Evolutionary conservation across 306 rosid genomes (phyloP), one percentile per base, ranked within the genome.

Genomic region (Carpinus viminea): DNA sequence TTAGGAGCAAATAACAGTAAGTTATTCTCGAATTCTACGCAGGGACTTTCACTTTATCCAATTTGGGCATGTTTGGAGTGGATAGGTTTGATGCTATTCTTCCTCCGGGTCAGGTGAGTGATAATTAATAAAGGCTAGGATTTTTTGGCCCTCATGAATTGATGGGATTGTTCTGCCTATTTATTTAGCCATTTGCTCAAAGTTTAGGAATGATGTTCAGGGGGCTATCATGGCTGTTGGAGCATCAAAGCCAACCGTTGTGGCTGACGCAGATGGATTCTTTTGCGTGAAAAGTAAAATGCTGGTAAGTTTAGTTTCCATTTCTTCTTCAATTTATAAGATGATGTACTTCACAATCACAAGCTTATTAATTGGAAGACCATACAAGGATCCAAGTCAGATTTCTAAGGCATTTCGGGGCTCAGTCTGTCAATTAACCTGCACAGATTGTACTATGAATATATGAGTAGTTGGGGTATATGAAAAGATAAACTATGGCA

Each of bases 201-300:
- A 62, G 34, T 84, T 68, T 45, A 17, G 21, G 21, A 51, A 34
- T 78, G 73, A 50, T 82, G 26, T 74, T 68, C 77, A 94, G 98
- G 98, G 98, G 26, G 98, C 98, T 79, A 94, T 93, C 83, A 93
- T 94, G 97, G 98, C 98, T 38, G 96, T 94, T 79, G 98, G 97
- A 88, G 96, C 97, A 61, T 94, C 98, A 54, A 92, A 94, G 86
- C 93, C 97, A 45, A 88, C 89, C 45, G 93, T 88, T 21, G 80
- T 84, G 53, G 91, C 97, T 2, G 93, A 90, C 65, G 77, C 81
- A 59, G 96, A 93, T 79, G 96, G 97, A 70, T 93, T 89, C 78
- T 90, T 93, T 82, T 86, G 92, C 46, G 93, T 93, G 45, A 89
- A 90, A 84, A 89, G 79, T 85, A 89, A 91, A 89, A 93, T 93